Conservation (phyloP, 352 stramenopile species). For the Phytophthora nicotianae region DNA sequence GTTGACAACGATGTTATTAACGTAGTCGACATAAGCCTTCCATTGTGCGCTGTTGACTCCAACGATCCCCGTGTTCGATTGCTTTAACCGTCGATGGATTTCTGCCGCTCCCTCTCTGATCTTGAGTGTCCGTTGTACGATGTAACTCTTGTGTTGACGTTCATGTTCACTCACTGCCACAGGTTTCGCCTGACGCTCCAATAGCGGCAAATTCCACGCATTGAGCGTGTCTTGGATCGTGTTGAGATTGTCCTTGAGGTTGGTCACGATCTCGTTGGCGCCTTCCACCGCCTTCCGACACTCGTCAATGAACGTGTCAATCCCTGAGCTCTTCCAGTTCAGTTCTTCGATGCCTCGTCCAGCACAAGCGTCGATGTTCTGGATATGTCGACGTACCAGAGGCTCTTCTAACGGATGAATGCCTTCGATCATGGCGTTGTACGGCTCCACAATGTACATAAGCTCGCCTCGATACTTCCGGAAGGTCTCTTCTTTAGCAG, state of each 20-base stretch:
- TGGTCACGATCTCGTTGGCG: constrained; percentile 94
- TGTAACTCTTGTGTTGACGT: constrained; percentile 93
- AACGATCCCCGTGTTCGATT: constrained; percentile 95
- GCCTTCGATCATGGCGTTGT: constrained; percentile 97
- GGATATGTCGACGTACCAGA: constrained; percentile 94
- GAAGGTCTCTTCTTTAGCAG: constrained; percentile 95
- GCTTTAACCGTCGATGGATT: constrained; percentile 96
- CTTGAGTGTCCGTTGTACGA: constrained; percentile 92
- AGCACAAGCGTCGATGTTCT: constrained; percentile 95
- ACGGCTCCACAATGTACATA: constrained; percentile 97
- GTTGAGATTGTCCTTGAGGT: constrained; percentile 97
- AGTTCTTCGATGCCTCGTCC: constrained; percentile 93
- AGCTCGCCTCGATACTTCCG: constrained; percentile 96
- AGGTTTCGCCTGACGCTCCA: constrained; percentile 96
- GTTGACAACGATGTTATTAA: constrained; percentile 97
- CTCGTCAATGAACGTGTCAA: constrained; percentile 95
- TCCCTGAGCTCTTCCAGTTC: constrained; percentile 95
- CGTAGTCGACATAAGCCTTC: constrained; percentile 97
- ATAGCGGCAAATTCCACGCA: constrained; percentile 92
- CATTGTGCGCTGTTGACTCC: constrained; percentile 95
- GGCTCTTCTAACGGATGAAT: constrained; percentile 97
- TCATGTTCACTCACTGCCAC: constrained; percentile 97
- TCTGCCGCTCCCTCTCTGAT: constrained; percentile 96
- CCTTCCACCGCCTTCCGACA: constrained; percentile 82
- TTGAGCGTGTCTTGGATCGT: constrained; percentile 94